Evolutionary conservation across 371 early-diverging fungal genomes (phyloP).

Genomic region (Apophysomyces trapeziformis): DNA sequence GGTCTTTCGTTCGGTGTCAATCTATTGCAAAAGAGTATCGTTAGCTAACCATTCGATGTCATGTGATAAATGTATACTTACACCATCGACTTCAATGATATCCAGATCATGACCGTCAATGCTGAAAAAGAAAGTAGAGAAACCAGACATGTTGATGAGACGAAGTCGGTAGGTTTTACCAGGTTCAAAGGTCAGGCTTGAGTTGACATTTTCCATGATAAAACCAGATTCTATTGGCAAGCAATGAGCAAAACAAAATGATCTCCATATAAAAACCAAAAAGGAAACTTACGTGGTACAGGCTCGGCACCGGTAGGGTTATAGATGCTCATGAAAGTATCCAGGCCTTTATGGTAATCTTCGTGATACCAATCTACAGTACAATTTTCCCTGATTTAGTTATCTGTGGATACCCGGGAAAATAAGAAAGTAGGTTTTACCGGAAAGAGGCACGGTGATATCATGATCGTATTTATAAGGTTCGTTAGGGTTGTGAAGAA

Average conservation of each 20-base stretch:
- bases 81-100: constrained; percentile 82
- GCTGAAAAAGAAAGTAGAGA: constrained; percentile 66
- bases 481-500: constrained; percentile 63
- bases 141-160: constrained; percentile 67
- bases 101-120: constrained; percentile 76
- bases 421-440: constrained; percentile 14
- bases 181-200: constrained; percentile 26
- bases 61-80: constrained; percentile 8
- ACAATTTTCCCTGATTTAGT: not conserved
- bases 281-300: constrained; percentile 43
- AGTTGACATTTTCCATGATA: constrained; percentile 46
- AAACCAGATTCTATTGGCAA: constrained; percentile 45
- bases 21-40: not conserved
- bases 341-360: constrained; percentile 41
- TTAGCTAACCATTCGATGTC: not conserved
- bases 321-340: constrained; percentile 47
- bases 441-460: constrained; percentile 55
- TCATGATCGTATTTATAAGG: constrained; percentile 71
- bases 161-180: constrained; percentile 41
- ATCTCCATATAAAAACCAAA: constrained; percentile 1
- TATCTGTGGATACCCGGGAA: not conserved
- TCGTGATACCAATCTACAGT: constrained; percentile 65
- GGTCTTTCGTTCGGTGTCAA: constrained; percentile 52
- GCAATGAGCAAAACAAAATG: constrained; percentile 18
- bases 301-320: constrained; percentile 68